Evolutionary conservation across 1,284 basidiomycete genomes (phyloP), one percentile per base, ranked within the genome.

Genomic region (Tylopilus sp.): DNA sequence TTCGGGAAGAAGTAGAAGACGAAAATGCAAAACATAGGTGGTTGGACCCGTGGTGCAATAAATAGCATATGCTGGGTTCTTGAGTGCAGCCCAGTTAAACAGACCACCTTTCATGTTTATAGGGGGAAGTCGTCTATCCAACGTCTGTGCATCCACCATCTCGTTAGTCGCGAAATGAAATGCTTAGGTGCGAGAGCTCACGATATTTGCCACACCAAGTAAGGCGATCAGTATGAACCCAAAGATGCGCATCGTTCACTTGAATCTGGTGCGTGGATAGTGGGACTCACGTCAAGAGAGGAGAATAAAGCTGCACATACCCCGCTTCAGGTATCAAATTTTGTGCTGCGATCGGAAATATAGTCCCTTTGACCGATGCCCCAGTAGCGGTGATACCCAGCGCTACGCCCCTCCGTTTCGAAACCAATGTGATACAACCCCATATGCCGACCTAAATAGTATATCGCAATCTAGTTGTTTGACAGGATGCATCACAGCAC

Each of bases 391-490:
- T 58, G 16, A 76, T n/a, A 0, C 74, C 75, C n/a, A 74, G 59
- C 0, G 76, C 76, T 1, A 71, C 43, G 3, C 69, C 67, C 28
- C 70, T 63, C 45, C 66, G 65, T 43, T 63, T 70, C 3, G 46
- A 53, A 76, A 81, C 74, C 79, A 79, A 55, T 80, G 79, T 0
- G 71, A 65, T 1, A 78, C 56, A 26, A 73, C 60, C 5, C 67
- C 68, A 18, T 78, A 60, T 2, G 72, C 61, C 0, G 75, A 73
- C 1, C 72, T 71, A 47, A 77, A 79, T 23, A 80, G 63, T 29
- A 74, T 38, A 7, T 60, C 64, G 1, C 52, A 26, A 43, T 68
- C 47, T 16, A 64, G 16, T 64, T 63, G 7, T 39, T 33, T 12
- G 13, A n/a, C 2, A 3, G 13, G 7, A 28, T n/a, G 10, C n/a